Base-by-base conservation (phyloP, 1,284 basidiomycete species). In the Tremellales sp. region DNA sequence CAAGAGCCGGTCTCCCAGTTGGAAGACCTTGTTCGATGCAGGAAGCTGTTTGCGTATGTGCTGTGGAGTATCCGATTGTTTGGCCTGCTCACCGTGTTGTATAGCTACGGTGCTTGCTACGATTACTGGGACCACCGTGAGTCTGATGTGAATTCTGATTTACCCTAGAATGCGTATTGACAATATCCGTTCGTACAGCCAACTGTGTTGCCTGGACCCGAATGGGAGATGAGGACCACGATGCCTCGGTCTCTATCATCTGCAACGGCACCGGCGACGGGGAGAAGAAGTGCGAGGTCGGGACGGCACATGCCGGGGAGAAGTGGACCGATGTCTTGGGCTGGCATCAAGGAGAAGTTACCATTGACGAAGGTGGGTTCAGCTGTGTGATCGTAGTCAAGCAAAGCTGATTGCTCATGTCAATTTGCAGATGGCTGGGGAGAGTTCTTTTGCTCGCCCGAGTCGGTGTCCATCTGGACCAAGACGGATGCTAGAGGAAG, bases 301-400 rank as follows among this genome's bases (percentile, higher is more conserved):
- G 76, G 45, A 74, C 72, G 61, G 74, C 77, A 33, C 78, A 77
- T 56, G 74, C 73, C 3, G 77, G 77, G 13, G 77, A 80, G 63
- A 73, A 70, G 28, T 81, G 78, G 78, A 77, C 77, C 2, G 79
- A 81, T 57, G 56, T 77, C 18, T 66, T 81, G 19, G 79, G 79
- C 8, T 80, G 79, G 79, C 66, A 72, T 47, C 60, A 75, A 41
- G 78, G 75, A 38, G 77, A 78, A 56, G 70, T 80, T 43, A 71
- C 64, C 18, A 77, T 80, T 35, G 77, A 72, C 25, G 76, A 80
- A 26, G 66, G 67, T 68, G 43, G 53, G 65, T 57, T 16, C 4
- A n/a, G 13, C 5, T 29, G 27, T 19, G 14, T 7, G 25, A 19
- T 18, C 39, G 25, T 19, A 21, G 40, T 39, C 4, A 31, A 14